Evolutionary conservation across 2,329 filamentous ascomycete genomes (phyloP), one percentile per base, ranked within the genome.

Genomic region (Sclerotinia subarctica): DNA sequence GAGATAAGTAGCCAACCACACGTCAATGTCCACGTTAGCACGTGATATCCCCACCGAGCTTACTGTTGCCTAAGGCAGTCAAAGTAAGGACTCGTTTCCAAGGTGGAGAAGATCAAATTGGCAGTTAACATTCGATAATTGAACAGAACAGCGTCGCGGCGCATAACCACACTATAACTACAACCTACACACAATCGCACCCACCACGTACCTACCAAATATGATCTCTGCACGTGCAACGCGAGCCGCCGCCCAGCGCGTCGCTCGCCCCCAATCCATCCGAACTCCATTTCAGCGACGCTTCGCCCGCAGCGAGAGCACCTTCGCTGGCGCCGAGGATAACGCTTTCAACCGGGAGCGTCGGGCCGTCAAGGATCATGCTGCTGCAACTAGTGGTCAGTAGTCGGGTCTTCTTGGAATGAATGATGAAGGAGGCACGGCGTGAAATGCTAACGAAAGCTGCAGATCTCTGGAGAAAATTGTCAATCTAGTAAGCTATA

Each of bases 341-440:
- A 98, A 96, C 83, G 88, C 89, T 78, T 99, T 98, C 86, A 90
- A 96, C 85, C 89, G 90, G 77, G 95, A 99, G 86, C 89, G 95
- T 79, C 85, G 88, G 79, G 91, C 91, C 77, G 91, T 97, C 79
- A 94, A 96, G 86, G 88, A 93, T 76, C 95, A 99, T 81, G 95
- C 95, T 77, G 88, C 85, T 74, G 86, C 86, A 78, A 95, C 92
- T 74, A 91, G 90, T 81, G 90, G 94, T 97, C 79, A 80, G 90
- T 86, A 67, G 26, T 42, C 24, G 49, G 19, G 44, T 26, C 11
- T 47, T 44, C 5, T 46, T 35, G 24, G 21, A 11, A n/a, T 24
- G 46, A 13, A 19, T n/a, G 44, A 13, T 1, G 21, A 21, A 26
- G 38, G 13, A 29, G 21, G 5, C n/a, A 60, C 65, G 53, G 70